phyloP scores from a whole-genome alignment of 2,329 filamentous ascomycete genomes.

The Pleomassaria siparia region DNA sequence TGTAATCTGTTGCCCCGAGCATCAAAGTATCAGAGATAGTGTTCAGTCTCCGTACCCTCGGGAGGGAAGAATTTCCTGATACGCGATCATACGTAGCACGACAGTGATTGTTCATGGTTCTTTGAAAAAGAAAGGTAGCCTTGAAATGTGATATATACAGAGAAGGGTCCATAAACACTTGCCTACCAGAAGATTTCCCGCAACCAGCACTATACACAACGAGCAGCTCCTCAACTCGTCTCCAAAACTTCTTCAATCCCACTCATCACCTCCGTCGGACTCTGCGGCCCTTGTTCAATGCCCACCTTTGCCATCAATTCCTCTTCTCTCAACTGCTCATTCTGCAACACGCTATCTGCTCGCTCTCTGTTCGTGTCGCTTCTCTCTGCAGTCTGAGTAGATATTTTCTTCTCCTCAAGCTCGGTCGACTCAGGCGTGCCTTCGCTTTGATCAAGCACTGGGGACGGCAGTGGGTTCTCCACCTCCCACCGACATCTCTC shows the following conservation, averaged over 20 bases:
- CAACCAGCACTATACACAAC: background rate
- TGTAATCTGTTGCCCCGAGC: too few species aligned
- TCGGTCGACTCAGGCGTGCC: background rate
- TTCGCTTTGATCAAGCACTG: background rate
- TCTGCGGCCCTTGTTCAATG: conserved; percentile 19
- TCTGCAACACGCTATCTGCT: conserved; percentile 35
- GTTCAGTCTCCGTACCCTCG: too few species aligned
- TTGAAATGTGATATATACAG: conserved; percentile 10
- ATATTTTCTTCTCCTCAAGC: conserved; percentile 1
- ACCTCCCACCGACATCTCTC: conserved; percentile 37
- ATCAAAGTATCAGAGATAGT: too few species aligned
- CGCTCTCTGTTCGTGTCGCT: conserved; percentile 24
- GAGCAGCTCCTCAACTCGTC: background rate
- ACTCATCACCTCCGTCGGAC: conserved; percentile 18
- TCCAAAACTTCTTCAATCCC: conserved; percentile 25
- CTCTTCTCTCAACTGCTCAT: conserved; percentile 18
- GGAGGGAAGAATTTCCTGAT: too few species aligned
- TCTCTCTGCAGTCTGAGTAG: conserved; percentile 4
- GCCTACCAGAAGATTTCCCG: conserved; percentile 13
- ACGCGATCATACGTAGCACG: too few species aligned
- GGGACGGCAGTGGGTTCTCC: conserved; percentile 21
- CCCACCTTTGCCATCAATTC: conserved; percentile 25
- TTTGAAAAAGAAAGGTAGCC: background rate
- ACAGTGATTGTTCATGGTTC: too few species aligned
- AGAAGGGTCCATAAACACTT: conserved; percentile 10